Conservation (phyloP, 257 asterid species). For the Euphrasia confusa region DNA sequence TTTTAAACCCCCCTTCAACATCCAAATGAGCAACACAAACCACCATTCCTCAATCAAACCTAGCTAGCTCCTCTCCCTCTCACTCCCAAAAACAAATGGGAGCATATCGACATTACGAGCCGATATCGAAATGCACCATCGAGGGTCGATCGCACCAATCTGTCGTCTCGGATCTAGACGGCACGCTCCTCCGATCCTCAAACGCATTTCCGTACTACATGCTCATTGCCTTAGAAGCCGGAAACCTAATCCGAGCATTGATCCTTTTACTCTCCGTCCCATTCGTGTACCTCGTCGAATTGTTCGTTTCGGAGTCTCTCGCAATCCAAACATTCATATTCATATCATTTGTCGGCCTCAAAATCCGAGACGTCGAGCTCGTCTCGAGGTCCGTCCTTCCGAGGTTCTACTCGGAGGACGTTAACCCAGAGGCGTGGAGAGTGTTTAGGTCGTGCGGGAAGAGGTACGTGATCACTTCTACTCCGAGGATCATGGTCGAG, state of each 20-base stretch:
- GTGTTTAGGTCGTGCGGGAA: slow-evolving; percentile 72
- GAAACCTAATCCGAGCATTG: slow-evolving; percentile 61
- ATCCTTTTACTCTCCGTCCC: slow-evolving; percentile 53
- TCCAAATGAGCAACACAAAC: slow-evolving; percentile 9
- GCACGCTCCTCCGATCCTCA: slow-evolving; percentile 55
- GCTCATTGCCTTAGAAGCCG: slow-evolving; percentile 86
- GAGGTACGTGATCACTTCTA: slow-evolving; percentile 71
- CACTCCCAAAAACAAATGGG: slow-evolving; percentile 40
- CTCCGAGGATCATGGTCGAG: slow-evolving; percentile 79
- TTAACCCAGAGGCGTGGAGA: slow-evolving; percentile 59
- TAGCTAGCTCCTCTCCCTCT: not conserved
- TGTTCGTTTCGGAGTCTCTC: slow-evolving; percentile 54
- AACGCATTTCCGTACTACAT: slow-evolving; percentile 74
- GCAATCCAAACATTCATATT: slow-evolving; percentile 52
- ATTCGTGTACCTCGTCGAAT: slow-evolving; percentile 41
- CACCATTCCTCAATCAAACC: not conserved
- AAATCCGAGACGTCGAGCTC: slow-evolving; percentile 64
- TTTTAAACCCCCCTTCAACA: slow-evolving; percentile 46
- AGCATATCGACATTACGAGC: slow-evolving; percentile 41
- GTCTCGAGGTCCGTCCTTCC: slow-evolving; percentile 82
- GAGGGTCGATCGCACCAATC: slow-evolving; percentile 57
- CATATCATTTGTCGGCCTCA: slow-evolving; percentile 61
- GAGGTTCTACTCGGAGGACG: slow-evolving; percentile 76
- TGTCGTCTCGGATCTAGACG: slow-evolving; percentile 82
- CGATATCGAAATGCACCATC: slow-evolving; percentile 46